phyloP scores from a whole-genome alignment of 2,329 filamentous ascomycete genomes.

The Botrytis paeoniae region DNA sequence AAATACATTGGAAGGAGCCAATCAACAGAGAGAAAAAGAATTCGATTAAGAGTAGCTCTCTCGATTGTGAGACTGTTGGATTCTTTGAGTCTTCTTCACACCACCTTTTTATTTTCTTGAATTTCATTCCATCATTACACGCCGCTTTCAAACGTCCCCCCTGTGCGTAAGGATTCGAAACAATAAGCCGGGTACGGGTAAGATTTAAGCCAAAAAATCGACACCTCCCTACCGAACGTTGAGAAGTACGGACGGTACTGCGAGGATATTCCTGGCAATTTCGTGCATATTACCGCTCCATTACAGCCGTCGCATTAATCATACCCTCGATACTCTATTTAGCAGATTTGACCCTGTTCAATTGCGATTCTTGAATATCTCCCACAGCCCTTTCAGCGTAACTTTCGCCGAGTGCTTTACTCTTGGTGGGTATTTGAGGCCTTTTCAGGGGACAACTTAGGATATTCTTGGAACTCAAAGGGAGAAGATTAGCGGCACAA shows the following conservation, averaged over 20 bases:
- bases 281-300: slow-evolving; percentile 19
- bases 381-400: slow-evolving; percentile 11
- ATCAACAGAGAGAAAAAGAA: background rate
- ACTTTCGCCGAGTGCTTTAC: background rate
- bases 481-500: background rate
- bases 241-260: slow-evolving; percentile 18
- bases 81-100: background rate
- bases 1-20: background rate
- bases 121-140: background rate
- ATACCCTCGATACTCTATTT: slow-evolving; percentile 14
- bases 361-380: background rate
- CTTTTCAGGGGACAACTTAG: background rate
- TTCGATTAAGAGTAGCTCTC: background rate
- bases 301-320: slow-evolving; percentile 18
- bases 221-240: slow-evolving; percentile 17
- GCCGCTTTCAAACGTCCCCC: slow-evolving; percentile 3
- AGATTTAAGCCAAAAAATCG: slow-evolving; percentile 11
- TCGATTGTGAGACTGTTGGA: background rate
- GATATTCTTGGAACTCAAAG: background rate
- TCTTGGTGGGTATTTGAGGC: background rate
- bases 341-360: slow-evolving; percentile 15
- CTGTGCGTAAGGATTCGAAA: slow-evolving; percentile 19
- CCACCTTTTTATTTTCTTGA: background rate
- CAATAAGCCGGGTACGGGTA: slow-evolving; percentile 16
- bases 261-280: slow-evolving; percentile 20